Evolutionary conservation across 805 yeast species (phyloP).

Genomic region (Schizosaccharomyces lindneri): DNA sequence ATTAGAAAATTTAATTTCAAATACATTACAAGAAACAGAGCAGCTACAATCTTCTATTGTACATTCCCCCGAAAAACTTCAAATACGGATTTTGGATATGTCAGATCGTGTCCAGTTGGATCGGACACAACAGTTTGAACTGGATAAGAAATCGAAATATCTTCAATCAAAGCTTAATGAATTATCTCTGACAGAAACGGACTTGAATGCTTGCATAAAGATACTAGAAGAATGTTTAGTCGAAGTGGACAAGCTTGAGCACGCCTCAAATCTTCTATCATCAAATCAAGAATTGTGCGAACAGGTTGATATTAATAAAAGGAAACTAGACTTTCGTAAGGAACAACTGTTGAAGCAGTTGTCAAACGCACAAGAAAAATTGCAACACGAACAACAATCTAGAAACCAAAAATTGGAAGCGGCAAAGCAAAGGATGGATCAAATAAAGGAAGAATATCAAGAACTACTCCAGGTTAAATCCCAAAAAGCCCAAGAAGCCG

Average conservation of each 20-base stretch:
- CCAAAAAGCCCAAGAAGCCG: slow-evolving; percentile 24
- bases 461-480: slow-evolving; percentile 25
- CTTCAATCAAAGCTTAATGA: slow-evolving; percentile 32
- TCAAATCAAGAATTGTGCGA: slow-evolving; percentile 20
- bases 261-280: slow-evolving; percentile 17
- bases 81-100: slow-evolving; percentile 28
- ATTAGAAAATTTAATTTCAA: not conserved
- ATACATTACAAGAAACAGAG: slow-evolving; percentile 28
- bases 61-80: slow-evolving; percentile 32
- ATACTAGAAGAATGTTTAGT: slow-evolving; percentile 26
- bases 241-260: slow-evolving; percentile 22
- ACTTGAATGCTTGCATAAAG: slow-evolving; percentile 19
- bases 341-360: slow-evolving; percentile 28
- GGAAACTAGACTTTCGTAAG: slow-evolving; percentile 18
- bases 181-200: slow-evolving; percentile 27
- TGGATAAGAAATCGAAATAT: slow-evolving; percentile 27
- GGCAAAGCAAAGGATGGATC: slow-evolving; percentile 20
- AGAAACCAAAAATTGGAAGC: slow-evolving; percentile 22
- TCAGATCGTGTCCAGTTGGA: slow-evolving; percentile 21
- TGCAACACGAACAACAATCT: slow-evolving; percentile 20
- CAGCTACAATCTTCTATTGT: slow-evolving; percentile 33
- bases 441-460: slow-evolving; percentile 23
- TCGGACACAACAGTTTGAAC: slow-evolving; percentile 16
- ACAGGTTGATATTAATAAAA: slow-evolving; percentile 16
- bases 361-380: slow-evolving; percentile 23